These are phyloP conservation scores for Diplosphaera chodatii DNA, from an alignment of 139 green algal species.

Conservation along the genomic window DNA sequence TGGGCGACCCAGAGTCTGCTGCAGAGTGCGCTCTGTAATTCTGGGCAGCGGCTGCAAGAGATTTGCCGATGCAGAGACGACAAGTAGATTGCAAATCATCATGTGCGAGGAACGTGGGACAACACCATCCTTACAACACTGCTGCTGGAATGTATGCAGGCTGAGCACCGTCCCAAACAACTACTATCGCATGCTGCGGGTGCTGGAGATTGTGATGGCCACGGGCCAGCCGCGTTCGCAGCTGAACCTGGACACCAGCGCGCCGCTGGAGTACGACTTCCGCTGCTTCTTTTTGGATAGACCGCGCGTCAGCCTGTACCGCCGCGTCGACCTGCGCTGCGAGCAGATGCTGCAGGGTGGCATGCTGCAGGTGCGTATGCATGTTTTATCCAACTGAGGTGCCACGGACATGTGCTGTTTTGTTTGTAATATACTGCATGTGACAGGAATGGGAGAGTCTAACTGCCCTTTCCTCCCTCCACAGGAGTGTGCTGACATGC, in stretches of 20 bases:
- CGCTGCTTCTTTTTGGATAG: conserved; percentile 78
- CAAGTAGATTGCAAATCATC: too few species aligned
- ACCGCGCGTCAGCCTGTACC: conserved; percentile 60
- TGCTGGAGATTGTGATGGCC: conserved; percentile 66
- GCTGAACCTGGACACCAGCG: conserved; percentile 15
- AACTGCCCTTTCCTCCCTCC: too few species aligned
- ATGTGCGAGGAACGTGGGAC: too few species aligned
- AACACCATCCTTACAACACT: too few species aligned
- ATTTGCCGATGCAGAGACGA: too few species aligned
- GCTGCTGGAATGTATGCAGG: too few species aligned
- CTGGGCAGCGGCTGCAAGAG: too few species aligned
- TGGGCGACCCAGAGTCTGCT: conserved; percentile 38
- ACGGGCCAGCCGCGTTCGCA: conserved; percentile 28
- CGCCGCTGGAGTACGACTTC: conserved; percentile 49
- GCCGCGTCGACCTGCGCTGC: conserved; percentile 59
- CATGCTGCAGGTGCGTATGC: conserved; percentile 34
- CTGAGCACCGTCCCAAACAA: conserved; percentile 76
- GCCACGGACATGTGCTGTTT: too few species aligned
- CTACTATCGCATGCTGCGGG: conserved; percentile 79
- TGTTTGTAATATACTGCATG: too few species aligned
- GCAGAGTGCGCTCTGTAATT: conserved; percentile 26
- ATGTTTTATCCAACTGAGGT: too few species aligned
- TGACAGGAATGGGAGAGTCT: too few species aligned
- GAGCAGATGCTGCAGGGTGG: conserved; percentile 70
- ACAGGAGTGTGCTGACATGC: conserved; percentile 34